Evolutionary conservation across 1,139 yeast species (phyloP).

Genomic region (Candida albicans): DNA sequence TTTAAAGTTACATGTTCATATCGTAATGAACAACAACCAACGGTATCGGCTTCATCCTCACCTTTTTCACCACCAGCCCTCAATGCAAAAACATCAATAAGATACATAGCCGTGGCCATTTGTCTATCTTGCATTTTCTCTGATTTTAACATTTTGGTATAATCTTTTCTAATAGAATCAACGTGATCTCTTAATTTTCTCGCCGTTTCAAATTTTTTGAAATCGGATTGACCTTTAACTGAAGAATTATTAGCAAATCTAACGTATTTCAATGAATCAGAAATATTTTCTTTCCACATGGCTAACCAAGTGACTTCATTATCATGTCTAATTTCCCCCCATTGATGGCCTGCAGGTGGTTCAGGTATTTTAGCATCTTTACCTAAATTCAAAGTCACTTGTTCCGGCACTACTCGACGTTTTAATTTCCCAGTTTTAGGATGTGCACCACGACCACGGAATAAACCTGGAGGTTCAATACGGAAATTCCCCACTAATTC

Average conservation of each 20-base stretch:
- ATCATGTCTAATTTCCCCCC: conserved; percentile 91
- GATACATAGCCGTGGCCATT: conserved; percentile 90
- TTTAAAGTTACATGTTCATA: conserved; percentile 83
- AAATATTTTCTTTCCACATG: conserved; percentile 94
- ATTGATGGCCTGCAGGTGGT: conserved; percentile 83
- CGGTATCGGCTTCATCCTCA: conserved; percentile 97
- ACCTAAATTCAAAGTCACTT: conserved; percentile 81
- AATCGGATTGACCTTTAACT: conserved; percentile 87
- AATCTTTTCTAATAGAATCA: conserved; percentile 72
- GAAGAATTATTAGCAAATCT: conserved; percentile 91
- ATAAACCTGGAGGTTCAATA: conserved; percentile 94
- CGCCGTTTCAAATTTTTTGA: conserved; percentile 90
- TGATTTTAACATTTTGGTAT: conserved; percentile 67
- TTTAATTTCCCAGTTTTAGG: conserved; percentile 92
- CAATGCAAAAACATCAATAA: conserved; percentile 90
- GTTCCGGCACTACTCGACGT: conserved; percentile 84
- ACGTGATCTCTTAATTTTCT: conserved; percentile 76
- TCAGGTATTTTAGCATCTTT: conserved; percentile 70
- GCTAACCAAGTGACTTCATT: conserved; percentile 95
- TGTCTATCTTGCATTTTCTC: conserved; percentile 84
- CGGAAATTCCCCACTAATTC: conserved; percentile 93
- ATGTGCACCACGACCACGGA: conserved; percentile 96
- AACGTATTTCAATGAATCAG: conserved; percentile 82
- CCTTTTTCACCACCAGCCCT: conserved; percentile 99
- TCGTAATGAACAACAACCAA: conserved; percentile 93